Base-by-base conservation (phyloP, 1,284 basidiomycete genomes). In the Malassezia restricta region DNA sequence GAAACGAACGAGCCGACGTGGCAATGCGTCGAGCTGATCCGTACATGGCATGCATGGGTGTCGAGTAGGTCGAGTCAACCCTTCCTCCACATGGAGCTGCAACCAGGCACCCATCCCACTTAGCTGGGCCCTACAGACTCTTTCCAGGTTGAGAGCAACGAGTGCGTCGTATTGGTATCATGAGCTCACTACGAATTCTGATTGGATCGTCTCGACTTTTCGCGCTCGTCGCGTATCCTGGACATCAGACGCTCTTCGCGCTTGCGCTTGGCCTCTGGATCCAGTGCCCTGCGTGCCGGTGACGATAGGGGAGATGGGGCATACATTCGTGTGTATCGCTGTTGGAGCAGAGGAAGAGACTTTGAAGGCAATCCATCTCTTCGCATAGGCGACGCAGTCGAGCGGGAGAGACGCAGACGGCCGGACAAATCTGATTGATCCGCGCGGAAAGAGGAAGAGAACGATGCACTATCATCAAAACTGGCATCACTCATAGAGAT, bases 401-500 rank as follows among this genome's bases (percentile, higher is more conserved):
- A 49, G 3, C 47, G 47, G 3, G 31, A 24, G 8, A 55, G 52
- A 7, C 46, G 30, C 14, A 54, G 37, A 6, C 52, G 46, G 1
- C 17, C n/a, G 0, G 47, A 49, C 4, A 35, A 15, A 8, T 24
- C 20, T 5, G 31, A 2, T 3, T n/a, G 32, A 20, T 45, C 42
- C 1, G 17, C 39, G 0, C 14, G 31, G 5, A 55, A 33, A 1
- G 53, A 55, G 6, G 53, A 45, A 7, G 47, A 40, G 24, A 50
- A 55, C 0, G 53, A 55, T 4, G 30, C 24, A 11, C 39, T 46
- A 31, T 49, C 47, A 15, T 50, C 52, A 9, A 15, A 29, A 30
- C 51, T 42, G 5, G 14, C 30, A 7, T 48, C 52, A 37, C 52
- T 45, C 30, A 49, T 40, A 14, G 47, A 49, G n/a, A 48, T 29